Conservation (phyloP, 1,284 basidiomycete species). For the Boletus chippewaensis region DNA sequence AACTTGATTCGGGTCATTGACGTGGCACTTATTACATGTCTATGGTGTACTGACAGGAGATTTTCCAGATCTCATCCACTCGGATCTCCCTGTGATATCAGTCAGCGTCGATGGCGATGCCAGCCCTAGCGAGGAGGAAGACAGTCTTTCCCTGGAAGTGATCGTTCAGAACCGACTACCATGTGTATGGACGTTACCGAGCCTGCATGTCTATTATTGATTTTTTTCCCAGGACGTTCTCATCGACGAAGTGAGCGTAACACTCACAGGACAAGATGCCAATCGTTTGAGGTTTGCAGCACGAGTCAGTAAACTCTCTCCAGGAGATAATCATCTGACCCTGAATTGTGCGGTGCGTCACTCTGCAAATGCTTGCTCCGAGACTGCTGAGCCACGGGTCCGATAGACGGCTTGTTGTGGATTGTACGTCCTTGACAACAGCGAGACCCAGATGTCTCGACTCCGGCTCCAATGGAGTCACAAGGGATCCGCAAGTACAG, state of each 20-base stretch:
- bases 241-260: constrained; percentile 46
- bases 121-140: constrained; percentile 46
- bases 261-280: constrained; percentile 49
- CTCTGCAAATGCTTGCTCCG: not conserved
- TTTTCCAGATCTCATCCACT: constrained; percentile 52
- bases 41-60: constrained; percentile 10
- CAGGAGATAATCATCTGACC: constrained; percentile 50
- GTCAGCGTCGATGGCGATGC: constrained; percentile 44
- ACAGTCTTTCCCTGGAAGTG: constrained; percentile 58
- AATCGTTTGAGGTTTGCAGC: constrained; percentile 48
- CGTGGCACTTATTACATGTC: not conserved
- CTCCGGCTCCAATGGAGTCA: constrained; percentile 56
- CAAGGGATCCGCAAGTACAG: constrained; percentile 28
- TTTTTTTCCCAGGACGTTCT: constrained; percentile 38
- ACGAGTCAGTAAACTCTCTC: constrained; percentile 34
- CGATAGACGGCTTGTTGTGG: constrained; percentile 59
- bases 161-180: constrained; percentile 60
- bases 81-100: constrained; percentile 62
- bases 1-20: constrained; percentile 51
- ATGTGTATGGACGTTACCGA: constrained; percentile 44
- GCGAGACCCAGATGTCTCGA: constrained; percentile 52
- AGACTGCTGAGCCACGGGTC: not conserved
- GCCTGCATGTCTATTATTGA: constrained; percentile 10
- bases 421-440: constrained; percentile 52
- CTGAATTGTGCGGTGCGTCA: constrained; percentile 64